phyloP scores from a whole-genome alignment of 2,329 filamentous ascomycete genomes.

The Nemania diffusa region DNA sequence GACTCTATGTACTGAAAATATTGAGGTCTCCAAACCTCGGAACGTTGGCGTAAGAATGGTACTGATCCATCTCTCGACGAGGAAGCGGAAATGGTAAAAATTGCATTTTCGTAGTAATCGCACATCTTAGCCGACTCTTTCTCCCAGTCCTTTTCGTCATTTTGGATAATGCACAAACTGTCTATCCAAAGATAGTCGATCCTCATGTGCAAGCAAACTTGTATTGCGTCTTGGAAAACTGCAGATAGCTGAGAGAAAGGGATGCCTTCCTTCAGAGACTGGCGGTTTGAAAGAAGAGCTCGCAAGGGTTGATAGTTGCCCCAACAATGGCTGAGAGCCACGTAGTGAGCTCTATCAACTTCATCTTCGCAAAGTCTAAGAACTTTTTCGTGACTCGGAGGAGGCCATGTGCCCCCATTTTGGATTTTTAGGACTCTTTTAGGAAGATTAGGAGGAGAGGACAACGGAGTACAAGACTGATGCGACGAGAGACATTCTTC shows the following conservation, averaged over 20 bases:
- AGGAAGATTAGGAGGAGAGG: not conserved
- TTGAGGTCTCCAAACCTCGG: not conserved
- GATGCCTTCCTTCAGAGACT: not conserved
- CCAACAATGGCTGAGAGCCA: slow-evolving; percentile 11
- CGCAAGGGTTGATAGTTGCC: not conserved
- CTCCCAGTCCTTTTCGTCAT: slow-evolving; percentile 32
- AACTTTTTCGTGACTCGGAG: not conserved
- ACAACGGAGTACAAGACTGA: not conserved
- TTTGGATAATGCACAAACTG: slow-evolving; percentile 34
- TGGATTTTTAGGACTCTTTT: not conserved
- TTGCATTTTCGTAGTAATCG: slow-evolving; percentile 28
- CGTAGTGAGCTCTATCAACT: slow-evolving; percentile 4
- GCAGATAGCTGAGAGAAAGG: not conserved
- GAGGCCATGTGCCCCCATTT: not conserved
- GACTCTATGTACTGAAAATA: not conserved
- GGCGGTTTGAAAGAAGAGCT: slow-evolving; percentile 6
- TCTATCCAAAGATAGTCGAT: slow-evolving; percentile 36
- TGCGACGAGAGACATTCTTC: not conserved
- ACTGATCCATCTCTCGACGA: slow-evolving; percentile 1
- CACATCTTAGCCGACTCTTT: slow-evolving; percentile 33
- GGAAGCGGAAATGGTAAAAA: slow-evolving; percentile 14
- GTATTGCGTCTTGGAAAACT: slow-evolving; percentile 9
- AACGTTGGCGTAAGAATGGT: slow-evolving; percentile 6
- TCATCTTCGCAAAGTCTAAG: slow-evolving; percentile 1
- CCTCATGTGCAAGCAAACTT: not conserved